Percentiles rank a stretch among this genome's conserved stretches.
Evolutionary conservation across 768 basidiomycete species (phyloP).

Genomic region (Xerocomellus chrysenteron): DNA sequence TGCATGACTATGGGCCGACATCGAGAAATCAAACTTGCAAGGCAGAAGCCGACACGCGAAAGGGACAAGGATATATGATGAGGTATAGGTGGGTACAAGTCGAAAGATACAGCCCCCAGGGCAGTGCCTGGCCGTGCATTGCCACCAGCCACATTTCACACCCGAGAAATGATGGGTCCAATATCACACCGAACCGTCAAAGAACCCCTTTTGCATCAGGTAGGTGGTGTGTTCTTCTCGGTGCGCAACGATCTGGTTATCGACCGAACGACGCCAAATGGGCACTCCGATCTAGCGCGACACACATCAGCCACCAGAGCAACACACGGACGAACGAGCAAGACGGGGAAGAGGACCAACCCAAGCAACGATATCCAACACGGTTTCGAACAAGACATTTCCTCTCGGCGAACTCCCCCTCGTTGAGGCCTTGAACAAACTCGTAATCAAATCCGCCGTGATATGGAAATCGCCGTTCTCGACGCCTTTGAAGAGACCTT

Average conservation of each 20-base stretch:
- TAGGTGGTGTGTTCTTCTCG: constrained; percentile 47
- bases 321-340: not conserved
- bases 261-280: constrained; percentile 52
- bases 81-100: not conserved
- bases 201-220: constrained; percentile 45
- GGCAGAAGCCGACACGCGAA: not conserved
- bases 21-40: not conserved
- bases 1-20: not conserved
- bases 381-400: constrained; percentile 55
- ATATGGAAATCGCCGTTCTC: constrained; percentile 72
- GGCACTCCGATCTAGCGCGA: constrained; percentile 46
- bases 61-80: not conserved
- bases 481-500: constrained; percentile 64
- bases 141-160: not conserved
- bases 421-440: constrained; percentile 66
- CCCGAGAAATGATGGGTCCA: not conserved
- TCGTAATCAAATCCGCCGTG: constrained; percentile 65
- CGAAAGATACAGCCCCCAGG: not conserved
- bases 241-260: constrained; percentile 46
- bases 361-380: constrained; percentile 42
- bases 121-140: not conserved
- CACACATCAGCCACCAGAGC: not conserved
- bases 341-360: constrained; percentile 33
- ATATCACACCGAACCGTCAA: constrained; percentile 14
- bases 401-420: constrained; percentile 58